Conservation (phyloP, 2,329 filamentous ascomycete species). For the Colletotrichum simmondsii region DNA sequence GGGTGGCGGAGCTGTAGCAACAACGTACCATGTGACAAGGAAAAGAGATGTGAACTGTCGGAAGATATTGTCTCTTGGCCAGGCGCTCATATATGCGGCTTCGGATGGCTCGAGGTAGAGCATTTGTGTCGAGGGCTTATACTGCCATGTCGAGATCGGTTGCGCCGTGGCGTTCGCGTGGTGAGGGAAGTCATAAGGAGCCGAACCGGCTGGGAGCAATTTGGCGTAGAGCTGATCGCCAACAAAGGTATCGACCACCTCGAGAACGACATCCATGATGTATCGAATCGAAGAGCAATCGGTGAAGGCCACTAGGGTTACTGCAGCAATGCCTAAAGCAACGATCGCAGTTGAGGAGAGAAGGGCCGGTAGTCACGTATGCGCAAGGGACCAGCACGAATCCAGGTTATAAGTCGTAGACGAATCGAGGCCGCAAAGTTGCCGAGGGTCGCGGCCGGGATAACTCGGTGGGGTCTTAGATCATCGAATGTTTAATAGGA, state of each 20-base stretch:
- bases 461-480: slow-evolving; percentile 14
- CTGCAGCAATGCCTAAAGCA: neutral
- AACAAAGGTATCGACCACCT: slow-evolving; percentile 83
- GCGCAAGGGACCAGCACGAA: slow-evolving; percentile 1
- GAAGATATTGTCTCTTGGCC: slow-evolving; percentile 80
- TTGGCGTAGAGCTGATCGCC: slow-evolving; percentile 84
- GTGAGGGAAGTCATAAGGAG: slow-evolving; percentile 63
- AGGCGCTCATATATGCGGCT: slow-evolving; percentile 83
- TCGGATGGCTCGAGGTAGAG: slow-evolving; percentile 76
- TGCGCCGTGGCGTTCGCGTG: slow-evolving; percentile 65
- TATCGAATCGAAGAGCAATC: slow-evolving; percentile 3
- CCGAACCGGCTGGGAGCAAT: slow-evolving; percentile 69
- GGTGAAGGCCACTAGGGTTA: neutral
- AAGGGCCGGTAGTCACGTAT: neutral
- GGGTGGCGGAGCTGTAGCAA: neutral
- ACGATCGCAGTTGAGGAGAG: slow-evolving; percentile 1
- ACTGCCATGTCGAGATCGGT: slow-evolving; percentile 72
- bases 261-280: slow-evolving; percentile 92
- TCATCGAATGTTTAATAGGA: slow-evolving; percentile 20
- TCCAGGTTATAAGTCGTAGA: slow-evolving; percentile 7
- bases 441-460: neutral
- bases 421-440: neutral
- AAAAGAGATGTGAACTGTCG: slow-evolving; percentile 83
- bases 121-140: slow-evolving; percentile 77
- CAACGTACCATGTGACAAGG: slow-evolving; percentile 83